Percentiles rank a stretch among this genome's conserved stretches.
Conservation (phyloP, 345 rosid genomes). For the Carallia brachiata region DNA sequence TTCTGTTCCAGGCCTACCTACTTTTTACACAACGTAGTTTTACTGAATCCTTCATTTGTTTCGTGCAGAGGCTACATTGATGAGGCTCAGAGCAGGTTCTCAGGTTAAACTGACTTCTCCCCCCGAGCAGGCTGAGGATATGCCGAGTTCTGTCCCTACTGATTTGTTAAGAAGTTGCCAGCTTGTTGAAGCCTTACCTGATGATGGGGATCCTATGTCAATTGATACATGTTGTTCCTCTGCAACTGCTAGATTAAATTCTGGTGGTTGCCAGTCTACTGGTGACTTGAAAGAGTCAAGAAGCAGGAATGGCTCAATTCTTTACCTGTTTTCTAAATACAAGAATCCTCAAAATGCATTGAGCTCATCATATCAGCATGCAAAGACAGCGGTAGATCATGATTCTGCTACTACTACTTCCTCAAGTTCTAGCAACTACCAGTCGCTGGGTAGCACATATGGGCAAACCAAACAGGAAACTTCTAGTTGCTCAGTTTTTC, state of each 20-base stretch:
- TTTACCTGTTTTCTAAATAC: conserved; percentile 52
- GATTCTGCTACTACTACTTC: conserved; percentile 9
- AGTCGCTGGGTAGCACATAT: conserved; percentile 15
- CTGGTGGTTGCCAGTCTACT: conserved; percentile 13
- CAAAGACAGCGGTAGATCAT: conserved; percentile 2
- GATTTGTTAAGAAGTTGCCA: neutral
- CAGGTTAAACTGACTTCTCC: conserved; percentile 27
- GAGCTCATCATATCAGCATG: conserved; percentile 13
- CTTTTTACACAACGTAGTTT: neutral
- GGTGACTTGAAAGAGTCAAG: conserved; percentile 14
- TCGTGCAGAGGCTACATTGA: conserved; percentile 62
- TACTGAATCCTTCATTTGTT: neutral
- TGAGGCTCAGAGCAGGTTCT: conserved; percentile 78
- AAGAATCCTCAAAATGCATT: conserved; percentile 27
- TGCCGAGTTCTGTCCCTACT: conserved; percentile 3
- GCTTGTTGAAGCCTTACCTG: neutral
- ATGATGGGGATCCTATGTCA: conserved; percentile 10
- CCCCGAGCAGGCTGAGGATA: conserved; percentile 1
- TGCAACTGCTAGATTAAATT: conserved; percentile 13
- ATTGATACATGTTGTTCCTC: conserved; percentile 20
- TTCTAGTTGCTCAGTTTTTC: conserved; percentile 12
- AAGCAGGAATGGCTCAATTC: conserved; percentile 35
- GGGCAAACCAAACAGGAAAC: conserved; percentile 12
- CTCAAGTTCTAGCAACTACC: conserved; percentile 13
- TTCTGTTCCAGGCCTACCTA: neutral